Evolutionary conservation across 495 filamentous ascomycete species (phyloP), one percentile per base, ranked within the genome.

Genomic region (Baudoinia panamericana): DNA sequence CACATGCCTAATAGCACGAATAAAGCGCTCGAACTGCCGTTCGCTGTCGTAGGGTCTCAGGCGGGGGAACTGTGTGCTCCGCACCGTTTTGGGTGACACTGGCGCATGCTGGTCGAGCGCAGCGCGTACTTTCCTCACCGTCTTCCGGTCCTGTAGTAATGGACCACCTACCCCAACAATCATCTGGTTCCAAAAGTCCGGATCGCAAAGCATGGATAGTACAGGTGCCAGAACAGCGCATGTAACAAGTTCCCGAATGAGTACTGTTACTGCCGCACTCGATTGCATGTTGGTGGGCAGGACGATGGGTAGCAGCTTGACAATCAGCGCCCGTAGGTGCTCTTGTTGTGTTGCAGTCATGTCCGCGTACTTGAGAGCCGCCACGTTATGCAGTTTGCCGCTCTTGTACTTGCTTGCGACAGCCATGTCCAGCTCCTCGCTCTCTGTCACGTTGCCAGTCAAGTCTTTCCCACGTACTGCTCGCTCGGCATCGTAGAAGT

Each of bases 31-130:
- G 64, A 96, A 99, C 27, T 76, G 80, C 34, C 90, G 67, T 56
- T 99, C 92, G 52, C 78, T 84, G 54, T 96, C 87, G 30, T 66
- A 56, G 6, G 79, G 67, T 16, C 61, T 51, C 7, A 84, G 63
- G 42, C 80, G 73, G 1, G 84, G 84, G 53, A 84, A 80, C 0
- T 70, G 63, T 13, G 75, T 58, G 3, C 72, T 64, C 30, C 71
- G 75, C 31, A 69, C 72, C 1, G 72, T 61, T 50, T 73, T 86
- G 0, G 82, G 80, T 9, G 71, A 71, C 11, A 84, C 84, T 4
- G 86, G 92, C 13, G 90, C 82, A 67, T 99, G 92, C 60, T 95
- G 74, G 57, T 99, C 90, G 22, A 99, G 67, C 9, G 92, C 90
- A 17, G 87, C 88, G 33, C 90, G 80, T 25, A 99, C 72, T 56